Conservation (phyloP, 225 moss, liverwort and hornwort genomes). For the Ulota crispa region DNA sequence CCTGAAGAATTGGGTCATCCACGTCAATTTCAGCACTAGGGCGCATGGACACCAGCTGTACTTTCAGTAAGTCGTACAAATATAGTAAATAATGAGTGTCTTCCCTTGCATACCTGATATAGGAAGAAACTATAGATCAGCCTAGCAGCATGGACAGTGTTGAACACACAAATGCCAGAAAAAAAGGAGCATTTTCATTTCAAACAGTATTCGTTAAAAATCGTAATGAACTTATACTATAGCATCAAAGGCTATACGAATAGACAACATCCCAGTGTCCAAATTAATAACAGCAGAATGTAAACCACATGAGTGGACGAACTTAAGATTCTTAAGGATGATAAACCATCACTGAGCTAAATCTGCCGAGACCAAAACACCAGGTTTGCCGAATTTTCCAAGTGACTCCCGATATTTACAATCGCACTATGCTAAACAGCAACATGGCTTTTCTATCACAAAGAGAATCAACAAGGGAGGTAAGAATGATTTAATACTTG, state of each 20-base stretch:
- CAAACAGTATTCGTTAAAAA: neutral
- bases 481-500: constrained; percentile 55
- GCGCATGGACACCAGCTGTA: constrained; percentile 52
- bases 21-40: constrained; percentile 37
- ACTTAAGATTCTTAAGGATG: neutral
- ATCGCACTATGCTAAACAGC: neutral
- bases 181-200: neutral
- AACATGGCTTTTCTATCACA: constrained; percentile 14
- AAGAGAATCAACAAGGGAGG: constrained; percentile 1
- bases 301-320: neutral
- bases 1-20: constrained; percentile 72
- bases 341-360: neutral
- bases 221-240: neutral
- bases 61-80: constrained; percentile 72
- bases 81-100: constrained; percentile 95
- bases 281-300: neutral
- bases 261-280: neutral
- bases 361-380: constrained; percentile 1
- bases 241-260: neutral
- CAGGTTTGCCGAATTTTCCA: neutral
- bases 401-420: neutral
- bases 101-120: constrained; percentile 86
- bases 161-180: constrained; percentile 4
- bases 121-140: constrained; percentile 24
- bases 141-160: constrained; percentile 9